Evolutionary conservation across 106 monocot species (phyloP).

Genomic region (Dendrobium chrysotoxum): DNA sequence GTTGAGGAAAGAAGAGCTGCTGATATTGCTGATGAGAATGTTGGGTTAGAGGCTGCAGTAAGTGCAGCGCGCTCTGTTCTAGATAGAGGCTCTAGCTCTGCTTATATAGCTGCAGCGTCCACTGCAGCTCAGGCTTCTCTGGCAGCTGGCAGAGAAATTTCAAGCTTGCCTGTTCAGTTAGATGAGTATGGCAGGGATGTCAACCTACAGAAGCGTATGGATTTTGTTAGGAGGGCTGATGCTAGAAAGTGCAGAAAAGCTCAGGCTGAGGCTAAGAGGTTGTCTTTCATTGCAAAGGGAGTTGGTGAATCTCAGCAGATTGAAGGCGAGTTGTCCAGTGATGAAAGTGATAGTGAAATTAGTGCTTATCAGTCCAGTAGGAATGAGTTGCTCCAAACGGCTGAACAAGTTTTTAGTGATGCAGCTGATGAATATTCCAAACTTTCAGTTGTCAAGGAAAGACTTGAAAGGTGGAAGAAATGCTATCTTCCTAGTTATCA

Average conservation of each 20-base stretch:
- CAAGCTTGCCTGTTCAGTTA: constrained; percentile 50
- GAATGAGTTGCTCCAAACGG: constrained; percentile 73
- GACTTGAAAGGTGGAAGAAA: constrained; percentile 74
- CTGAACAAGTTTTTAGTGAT: constrained; percentile 76
- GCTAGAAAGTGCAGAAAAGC: constrained; percentile 48
- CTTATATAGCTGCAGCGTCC: constrained; percentile 48
- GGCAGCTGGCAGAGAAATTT: constrained; percentile 46
- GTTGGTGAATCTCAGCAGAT: constrained; percentile 15
- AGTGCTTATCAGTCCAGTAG: constrained; percentile 59
- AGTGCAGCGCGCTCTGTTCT: constrained; percentile 64
- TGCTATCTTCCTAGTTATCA: constrained; percentile 49
- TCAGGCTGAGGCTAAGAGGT: constrained; percentile 43
- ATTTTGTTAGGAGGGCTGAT: constrained; percentile 51
- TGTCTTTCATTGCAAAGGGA: constrained; percentile 22
- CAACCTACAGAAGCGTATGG: constrained; percentile 64
- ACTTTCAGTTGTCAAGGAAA: constrained; percentile 69
- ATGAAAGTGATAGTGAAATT: constrained; percentile 77
- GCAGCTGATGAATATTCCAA: constrained; percentile 86
- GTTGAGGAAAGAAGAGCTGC: constrained; percentile 52
- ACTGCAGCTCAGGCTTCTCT: constrained; percentile 66
- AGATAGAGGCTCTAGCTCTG: constrained; percentile 45
- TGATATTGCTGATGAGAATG: constrained; percentile 50
- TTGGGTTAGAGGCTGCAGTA: constrained; percentile 63
- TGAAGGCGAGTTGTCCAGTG: constrained; percentile 73
- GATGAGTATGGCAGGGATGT: constrained; percentile 94